Conservation (phyloP, 2,329 filamentous ascomycete species). For the Tolypocladium guangdongense region DNA sequence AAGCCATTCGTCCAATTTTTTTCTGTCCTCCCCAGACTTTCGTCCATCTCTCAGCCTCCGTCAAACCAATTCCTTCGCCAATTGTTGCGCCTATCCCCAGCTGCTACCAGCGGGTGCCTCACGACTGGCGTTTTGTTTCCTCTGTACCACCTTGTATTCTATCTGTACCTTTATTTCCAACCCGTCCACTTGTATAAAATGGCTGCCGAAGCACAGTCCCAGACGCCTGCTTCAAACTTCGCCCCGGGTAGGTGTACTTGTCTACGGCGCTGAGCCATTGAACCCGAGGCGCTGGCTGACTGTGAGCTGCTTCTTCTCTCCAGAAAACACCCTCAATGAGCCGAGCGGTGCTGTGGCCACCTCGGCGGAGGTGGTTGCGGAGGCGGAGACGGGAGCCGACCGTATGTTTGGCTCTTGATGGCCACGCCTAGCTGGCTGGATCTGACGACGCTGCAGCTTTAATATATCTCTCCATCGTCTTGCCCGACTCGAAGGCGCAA, state of each 20-base stretch:
- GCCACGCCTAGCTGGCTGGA: not conserved
- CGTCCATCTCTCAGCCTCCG: constrained; percentile 7
- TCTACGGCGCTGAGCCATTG: not conserved
- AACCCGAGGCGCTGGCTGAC: constrained; percentile 1
- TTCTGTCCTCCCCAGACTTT: constrained; percentile 13
- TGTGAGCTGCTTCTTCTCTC: not conserved
- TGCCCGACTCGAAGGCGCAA: constrained; percentile 63
- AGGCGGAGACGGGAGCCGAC: constrained; percentile 22
- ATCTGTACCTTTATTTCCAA: constrained; percentile 4
- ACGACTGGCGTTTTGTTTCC: constrained; percentile 14
- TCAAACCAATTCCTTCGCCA: constrained; percentile 7
- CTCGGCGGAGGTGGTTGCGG: constrained; percentile 15
- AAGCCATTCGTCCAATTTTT: constrained; percentile 18
- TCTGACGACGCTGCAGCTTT: constrained; percentile 26
- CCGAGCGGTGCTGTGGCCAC: constrained; percentile 12
- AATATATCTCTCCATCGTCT: constrained; percentile 59
- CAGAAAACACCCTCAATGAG: constrained; percentile 13
- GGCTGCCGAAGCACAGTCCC: constrained; percentile 17
- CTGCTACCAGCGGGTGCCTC: constrained; percentile 13
- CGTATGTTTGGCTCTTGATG: constrained; percentile 12
- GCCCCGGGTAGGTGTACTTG: constrained; percentile 7
- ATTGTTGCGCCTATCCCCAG: constrained; percentile 10
- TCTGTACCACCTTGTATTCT: constrained; percentile 9
- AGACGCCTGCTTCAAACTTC: constrained; percentile 11
- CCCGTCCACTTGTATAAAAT: constrained; percentile 12